These are phyloP conservation scores for Sporothrix schenckii DNA, from an alignment of 2,329 filamentous ascomycete genomes.

Conservation along the genomic window DNA sequence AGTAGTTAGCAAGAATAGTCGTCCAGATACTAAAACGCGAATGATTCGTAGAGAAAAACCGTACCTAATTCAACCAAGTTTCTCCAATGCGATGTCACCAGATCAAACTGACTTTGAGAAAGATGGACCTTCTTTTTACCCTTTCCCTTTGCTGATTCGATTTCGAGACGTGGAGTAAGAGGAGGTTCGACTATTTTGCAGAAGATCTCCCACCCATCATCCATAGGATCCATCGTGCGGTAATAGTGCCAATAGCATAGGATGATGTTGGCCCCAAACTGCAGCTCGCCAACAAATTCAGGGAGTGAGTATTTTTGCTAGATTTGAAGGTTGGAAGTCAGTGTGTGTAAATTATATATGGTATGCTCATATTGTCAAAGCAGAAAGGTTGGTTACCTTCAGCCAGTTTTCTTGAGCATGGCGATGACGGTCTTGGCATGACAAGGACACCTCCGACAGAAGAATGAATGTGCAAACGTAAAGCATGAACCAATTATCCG, in stretches of 20 bases:
- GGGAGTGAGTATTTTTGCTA: slow-evolving; percentile 48
- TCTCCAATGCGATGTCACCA: slow-evolving; percentile 42
- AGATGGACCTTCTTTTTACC: slow-evolving; percentile 38
- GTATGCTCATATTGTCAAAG: too few relatives aligned
- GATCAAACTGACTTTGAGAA: slow-evolving; percentile 41
- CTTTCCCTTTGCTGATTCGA: slow-evolving; percentile 39
- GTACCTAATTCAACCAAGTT: slow-evolving; percentile 37
- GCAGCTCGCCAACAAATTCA: slow-evolving; percentile 49
- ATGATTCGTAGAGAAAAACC: neutral
- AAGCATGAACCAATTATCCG: slow-evolving; percentile 43
- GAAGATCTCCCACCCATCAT: slow-evolving; percentile 40
- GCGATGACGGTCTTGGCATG: slow-evolving; percentile 48
- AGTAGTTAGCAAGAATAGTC: neutral
- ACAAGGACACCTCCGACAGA: slow-evolving; percentile 48
- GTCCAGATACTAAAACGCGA: too few relatives aligned
- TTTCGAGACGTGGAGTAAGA: slow-evolving; percentile 25
- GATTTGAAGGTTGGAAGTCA: neutral
- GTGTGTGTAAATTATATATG: neutral
- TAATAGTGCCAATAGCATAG: slow-evolving; percentile 58
- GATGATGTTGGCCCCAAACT: slow-evolving; percentile 51
- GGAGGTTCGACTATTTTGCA: slow-evolving; percentile 33
- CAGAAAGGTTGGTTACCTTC: slow-evolving; percentile 14
- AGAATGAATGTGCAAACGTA: slow-evolving; percentile 50
- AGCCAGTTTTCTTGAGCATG: slow-evolving; percentile 47
- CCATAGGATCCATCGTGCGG: slow-evolving; percentile 44